Base-by-base conservation (phyloP, 306 rosid species). In the Gastrolobium bilobum region DNA sequence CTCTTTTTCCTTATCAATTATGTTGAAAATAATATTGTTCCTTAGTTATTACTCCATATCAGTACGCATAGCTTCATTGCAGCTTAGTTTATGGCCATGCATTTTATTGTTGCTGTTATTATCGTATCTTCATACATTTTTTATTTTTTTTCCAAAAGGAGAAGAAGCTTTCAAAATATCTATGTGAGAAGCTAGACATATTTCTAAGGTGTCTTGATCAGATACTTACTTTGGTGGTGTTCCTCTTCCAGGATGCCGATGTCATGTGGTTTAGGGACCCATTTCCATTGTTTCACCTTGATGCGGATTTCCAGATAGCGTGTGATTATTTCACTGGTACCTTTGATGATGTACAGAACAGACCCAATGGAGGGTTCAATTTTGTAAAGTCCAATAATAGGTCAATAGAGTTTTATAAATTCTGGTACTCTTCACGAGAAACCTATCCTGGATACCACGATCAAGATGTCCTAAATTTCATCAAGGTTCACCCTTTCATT, bases 241-340 rank as follows among this genome's bases (percentile, higher is more conserved):
- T 81, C 61, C 63, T 73, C 62, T 79, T 84, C 50, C 90, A 95
- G 98, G 99, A 95, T 91, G 98, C 91, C 44, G 99, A 95, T 85
- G 43, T 91, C 84, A 93, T 95, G 99, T 95, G 99, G 99, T 89
- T 95, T 83, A 90, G 98, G 85, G 82, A 95, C 65, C 99, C 99
- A 42, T 93, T 95, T 87, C 99, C 97, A 9, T 81, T 13, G 67
- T 90, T 95, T 83, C 76, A 88, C 67, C 47, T 13, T 13, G 90
- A 87, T 79, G 98, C 90, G 20, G 99, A 95, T 85, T 89, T 95
- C 82, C 99, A 95, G 85, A 90, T 91, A 61, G 98, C 99, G 7
- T 93, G 99, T 42, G 98, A 95, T 81, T 84, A 91, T 79, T 95
- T 88, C 92, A 80, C 90, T 4, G 99, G 99, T 40, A 80, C 11